Conservation (phyloP, 768 basidiomycete genomes). For the Macrolepiota dolichaula region DNA sequence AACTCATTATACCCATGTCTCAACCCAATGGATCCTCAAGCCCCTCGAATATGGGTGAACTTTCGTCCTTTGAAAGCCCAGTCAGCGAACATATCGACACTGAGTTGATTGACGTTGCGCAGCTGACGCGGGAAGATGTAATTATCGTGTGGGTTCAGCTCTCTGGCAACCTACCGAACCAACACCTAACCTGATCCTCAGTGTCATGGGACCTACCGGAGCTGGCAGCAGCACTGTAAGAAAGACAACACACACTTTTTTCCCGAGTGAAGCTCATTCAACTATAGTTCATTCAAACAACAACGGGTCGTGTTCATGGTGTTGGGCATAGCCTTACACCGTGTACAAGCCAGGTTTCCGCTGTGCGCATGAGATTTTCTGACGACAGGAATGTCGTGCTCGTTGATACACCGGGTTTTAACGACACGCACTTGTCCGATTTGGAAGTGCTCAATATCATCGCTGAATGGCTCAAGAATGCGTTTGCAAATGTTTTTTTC, state of each 20-base stretch:
- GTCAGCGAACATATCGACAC: too few species aligned
- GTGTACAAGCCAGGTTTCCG: neutral
- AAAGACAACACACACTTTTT: neutral
- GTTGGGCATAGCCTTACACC: neutral
- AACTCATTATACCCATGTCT: too few species aligned
- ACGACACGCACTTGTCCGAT: conserved; percentile 6
- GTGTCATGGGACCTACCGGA: neutral
- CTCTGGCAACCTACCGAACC: conserved; percentile 6
- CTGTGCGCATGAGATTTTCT: neutral
- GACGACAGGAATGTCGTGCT: conserved; percentile 5
- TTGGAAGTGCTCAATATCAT: conserved; percentile 20
- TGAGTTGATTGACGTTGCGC: too few species aligned
- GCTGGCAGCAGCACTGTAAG: neutral
- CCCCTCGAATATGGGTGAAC: too few species aligned
- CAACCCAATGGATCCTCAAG: too few species aligned
- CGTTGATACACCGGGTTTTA: conserved; percentile 15
- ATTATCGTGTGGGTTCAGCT: neutral
- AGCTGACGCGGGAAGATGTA: too few species aligned
- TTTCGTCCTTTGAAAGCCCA: too few species aligned
- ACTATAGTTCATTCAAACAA: neutral
- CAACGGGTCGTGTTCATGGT: neutral
- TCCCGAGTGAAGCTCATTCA: neutral
- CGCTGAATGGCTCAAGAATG: conserved; percentile 18
- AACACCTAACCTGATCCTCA: neutral
- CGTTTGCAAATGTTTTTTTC: neutral